Percentiles rank a stretch among this genome's conserved stretches.
Conservation (phyloP, 768 basidiomycete species). For the Auricularia sp. region DNA sequence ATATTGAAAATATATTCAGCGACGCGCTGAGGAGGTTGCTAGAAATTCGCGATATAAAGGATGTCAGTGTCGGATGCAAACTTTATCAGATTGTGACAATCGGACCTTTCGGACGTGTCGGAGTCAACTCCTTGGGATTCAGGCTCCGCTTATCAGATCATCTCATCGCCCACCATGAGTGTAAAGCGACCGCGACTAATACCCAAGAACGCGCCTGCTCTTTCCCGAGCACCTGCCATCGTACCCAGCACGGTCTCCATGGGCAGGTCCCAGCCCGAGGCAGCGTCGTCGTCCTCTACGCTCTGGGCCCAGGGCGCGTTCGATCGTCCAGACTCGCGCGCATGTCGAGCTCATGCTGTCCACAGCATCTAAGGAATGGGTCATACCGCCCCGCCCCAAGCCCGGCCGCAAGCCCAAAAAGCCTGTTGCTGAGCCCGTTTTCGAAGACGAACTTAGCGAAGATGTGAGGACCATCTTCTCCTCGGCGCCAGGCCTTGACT, state of each 20-base stretch:
- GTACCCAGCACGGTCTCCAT: slow-evolving; percentile 7
- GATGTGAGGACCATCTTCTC: slow-evolving; percentile 23
- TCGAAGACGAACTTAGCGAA: slow-evolving; percentile 35
- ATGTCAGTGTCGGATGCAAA: no score
- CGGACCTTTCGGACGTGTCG: not conserved
- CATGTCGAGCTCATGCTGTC: slow-evolving; percentile 6
- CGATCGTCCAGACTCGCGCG: slow-evolving; percentile 7
- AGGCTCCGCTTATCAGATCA: slow-evolving; percentile 2
- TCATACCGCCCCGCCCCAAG: slow-evolving; percentile 77
- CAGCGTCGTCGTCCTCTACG: slow-evolving; percentile 41
- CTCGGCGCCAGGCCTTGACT: not conserved
- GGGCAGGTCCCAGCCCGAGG: slow-evolving; percentile 6
- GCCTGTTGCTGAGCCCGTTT: slow-evolving; percentile 30
- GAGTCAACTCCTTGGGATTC: not conserved
- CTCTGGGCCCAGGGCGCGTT: slow-evolving; percentile 68
- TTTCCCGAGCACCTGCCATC: not conserved
- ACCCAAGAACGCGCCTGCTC: not conserved
- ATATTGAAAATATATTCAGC: no score
- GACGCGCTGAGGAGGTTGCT: no score
- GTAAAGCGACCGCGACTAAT: not conserved
- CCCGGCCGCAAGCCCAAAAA: slow-evolving; percentile 85
- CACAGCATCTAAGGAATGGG: slow-evolving; percentile 85
- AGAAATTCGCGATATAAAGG: no score
- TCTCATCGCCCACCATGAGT: slow-evolving; percentile 7
- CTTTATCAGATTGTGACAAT: not conserved